Evolutionary conservation across 139 green algal genomes (phyloP), one percentile per base, ranked within the genome.

Genomic region (Microglena sp.): DNA sequence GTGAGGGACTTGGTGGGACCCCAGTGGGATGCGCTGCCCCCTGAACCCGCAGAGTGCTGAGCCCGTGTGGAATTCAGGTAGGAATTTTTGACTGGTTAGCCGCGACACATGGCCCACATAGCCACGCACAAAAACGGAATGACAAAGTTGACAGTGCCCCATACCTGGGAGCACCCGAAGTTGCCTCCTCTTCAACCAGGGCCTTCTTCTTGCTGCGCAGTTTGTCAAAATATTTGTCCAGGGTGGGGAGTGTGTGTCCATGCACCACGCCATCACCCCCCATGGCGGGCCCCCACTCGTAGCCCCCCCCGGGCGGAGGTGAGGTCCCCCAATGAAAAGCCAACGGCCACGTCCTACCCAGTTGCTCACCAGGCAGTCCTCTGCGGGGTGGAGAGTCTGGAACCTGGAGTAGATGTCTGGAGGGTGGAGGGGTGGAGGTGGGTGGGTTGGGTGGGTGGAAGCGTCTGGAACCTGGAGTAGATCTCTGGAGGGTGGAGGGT

Each of bases 231-330:
- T 78, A 53, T 15, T 81, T 64, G 29, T 55, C 45, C 11, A 86
- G 65, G 22, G 72, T 46, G 0, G 83, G 82, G 44, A 90, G 35
- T 0, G 71, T 82, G 43, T 66, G 62, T 6, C 71, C 35, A 45
- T 75, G 62, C 36, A 87, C 78, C 27, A 86, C 69, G 7, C 82
- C 84, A 18, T 83, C 75, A 1, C 80, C 80, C 4, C 78, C 82
- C 18, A 89, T 58, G 24, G 76, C 68, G 24, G 84, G 84, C 0
- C 84, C 84, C 82, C 82, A 91, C 44, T 86, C 77, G 32, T 74
- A 72, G 33, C 68, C 68, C 35, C 75, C 72, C 3, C 70, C 11
- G 40, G 11, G 40, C 40, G 18, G 11, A 50, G 40, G 40, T 15
- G 40, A n/a, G 40, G 40, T 50, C 11, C 40, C 11, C 11, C 18